Evolutionary conservation across 345 rosid genomes (phyloP).

Genomic region (Bruguiera gymnorhiza): DNA sequence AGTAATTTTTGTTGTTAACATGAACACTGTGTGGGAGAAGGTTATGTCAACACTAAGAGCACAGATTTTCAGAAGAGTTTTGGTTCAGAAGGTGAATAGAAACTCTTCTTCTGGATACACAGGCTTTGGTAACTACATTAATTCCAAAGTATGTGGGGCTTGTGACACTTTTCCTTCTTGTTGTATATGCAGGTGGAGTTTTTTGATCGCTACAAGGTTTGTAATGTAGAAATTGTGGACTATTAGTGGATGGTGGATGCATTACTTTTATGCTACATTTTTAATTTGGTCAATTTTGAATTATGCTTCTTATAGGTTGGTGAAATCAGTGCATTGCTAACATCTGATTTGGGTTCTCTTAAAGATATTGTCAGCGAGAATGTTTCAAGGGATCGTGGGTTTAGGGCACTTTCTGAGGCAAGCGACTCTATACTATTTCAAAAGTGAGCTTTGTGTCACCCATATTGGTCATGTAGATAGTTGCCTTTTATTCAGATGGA

Average conservation of each 20-base stretch:
- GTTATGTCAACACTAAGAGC: constrained; percentile 83
- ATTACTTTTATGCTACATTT: neutral
- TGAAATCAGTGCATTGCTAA: constrained; percentile 75
- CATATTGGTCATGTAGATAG: constrained; percentile 24
- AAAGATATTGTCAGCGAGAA: constrained; percentile 81
- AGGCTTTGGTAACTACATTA: neutral
- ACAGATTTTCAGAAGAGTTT: constrained; percentile 65
- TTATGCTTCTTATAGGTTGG: constrained; percentile 55
- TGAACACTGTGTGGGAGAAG: constrained; percentile 76
- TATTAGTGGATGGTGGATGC: neutral
- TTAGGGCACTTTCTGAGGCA: constrained; percentile 99
- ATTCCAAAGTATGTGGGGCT: neutral
- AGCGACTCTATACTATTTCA: constrained; percentile 57
- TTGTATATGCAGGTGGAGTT: constrained; percentile 63
- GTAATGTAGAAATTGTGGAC: neutral
- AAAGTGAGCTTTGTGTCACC: constrained; percentile 57
- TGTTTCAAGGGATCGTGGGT: constrained; percentile 92
- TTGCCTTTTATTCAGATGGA: constrained; percentile 14
- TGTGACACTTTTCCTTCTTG: constrained; percentile 1
- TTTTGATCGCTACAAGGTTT: constrained; percentile 85
- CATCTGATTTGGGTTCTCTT: constrained; percentile 87
- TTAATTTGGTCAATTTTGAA: neutral
- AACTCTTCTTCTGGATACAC: neutral
- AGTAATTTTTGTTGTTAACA: constrained; percentile 65
- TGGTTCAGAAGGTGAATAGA: constrained; percentile 71